A percentile compares a stretch with the other conserved stretches of the same genome.
Evolutionary conservation across 768 basidiomycete species (phyloP).

Genomic region (Phallus indusiatus): DNA sequence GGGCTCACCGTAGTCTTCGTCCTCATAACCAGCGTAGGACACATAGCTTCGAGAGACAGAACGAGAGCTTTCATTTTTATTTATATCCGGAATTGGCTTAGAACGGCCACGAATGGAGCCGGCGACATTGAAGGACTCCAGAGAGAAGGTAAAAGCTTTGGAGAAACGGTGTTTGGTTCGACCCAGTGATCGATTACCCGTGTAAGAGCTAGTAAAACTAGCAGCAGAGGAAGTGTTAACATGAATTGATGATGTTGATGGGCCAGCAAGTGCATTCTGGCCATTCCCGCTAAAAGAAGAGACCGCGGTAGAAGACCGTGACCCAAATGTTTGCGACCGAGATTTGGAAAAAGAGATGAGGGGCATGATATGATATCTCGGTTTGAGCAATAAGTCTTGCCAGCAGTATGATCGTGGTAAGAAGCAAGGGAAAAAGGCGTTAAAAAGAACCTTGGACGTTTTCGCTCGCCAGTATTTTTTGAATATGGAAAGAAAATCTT

Average conservation of each 20-base stretch:
- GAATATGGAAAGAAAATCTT: background rate
- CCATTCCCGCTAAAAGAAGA: background rate
- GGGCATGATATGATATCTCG: background rate
- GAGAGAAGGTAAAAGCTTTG: background rate
- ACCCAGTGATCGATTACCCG: background rate
- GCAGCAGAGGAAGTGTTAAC: background rate
- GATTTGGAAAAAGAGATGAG: slow-evolving; percentile 4
- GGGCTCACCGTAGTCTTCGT: slow-evolving; percentile 6
- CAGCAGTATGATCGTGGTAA: slow-evolving; percentile 2
- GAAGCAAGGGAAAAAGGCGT: slow-evolving; percentile 7
- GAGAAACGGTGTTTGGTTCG: background rate
- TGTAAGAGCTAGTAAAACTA: background rate
- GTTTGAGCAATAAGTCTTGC: background rate
- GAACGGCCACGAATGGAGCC: slow-evolving; percentile 2
- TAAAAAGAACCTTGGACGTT: background rate
- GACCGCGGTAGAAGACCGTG: background rate
- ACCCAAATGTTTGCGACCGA: background rate
- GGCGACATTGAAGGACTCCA: slow-evolving; percentile 4
- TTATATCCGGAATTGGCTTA: background rate
- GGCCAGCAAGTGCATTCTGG: background rate
- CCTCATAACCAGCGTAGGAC: slow-evolving; percentile 4
- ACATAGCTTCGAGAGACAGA: background rate
- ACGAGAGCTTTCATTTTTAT: background rate
- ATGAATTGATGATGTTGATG: background rate
- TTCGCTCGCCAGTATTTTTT: background rate